Evolutionary conservation across 768 basidiomycete species (phyloP).

Genomic region (Termitomyces sp.): DNA sequence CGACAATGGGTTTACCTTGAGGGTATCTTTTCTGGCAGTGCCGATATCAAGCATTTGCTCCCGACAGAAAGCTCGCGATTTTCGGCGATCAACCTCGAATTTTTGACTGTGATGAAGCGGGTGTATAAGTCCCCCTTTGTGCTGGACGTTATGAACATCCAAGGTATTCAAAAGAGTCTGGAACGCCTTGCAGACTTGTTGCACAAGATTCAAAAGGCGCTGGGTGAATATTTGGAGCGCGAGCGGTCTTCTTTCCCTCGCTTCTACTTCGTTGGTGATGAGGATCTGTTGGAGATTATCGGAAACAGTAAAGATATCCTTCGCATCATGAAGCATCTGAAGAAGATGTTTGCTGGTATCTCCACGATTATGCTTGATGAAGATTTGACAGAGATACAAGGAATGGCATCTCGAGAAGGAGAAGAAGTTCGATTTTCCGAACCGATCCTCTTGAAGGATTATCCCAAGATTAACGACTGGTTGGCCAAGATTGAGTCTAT

Average conservation of each 20-base stretch:
- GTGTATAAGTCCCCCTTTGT: slow-evolving; percentile 99
- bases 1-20: slow-evolving; percentile 99
- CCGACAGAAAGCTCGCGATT: slow-evolving; percentile 98
- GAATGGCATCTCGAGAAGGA: slow-evolving; percentile 94
- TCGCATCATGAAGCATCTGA: slow-evolving; percentile 98
- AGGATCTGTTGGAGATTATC: slow-evolving; percentile 97
- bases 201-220: slow-evolving; percentile 98
- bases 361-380: slow-evolving; percentile 87
- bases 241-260: slow-evolving; percentile 98
- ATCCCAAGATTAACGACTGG: slow-evolving; percentile 99
- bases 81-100: slow-evolving; percentile 97
- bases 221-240: slow-evolving; percentile 97
- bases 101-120: slow-evolving; percentile 98
- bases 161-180: slow-evolving; percentile 93
- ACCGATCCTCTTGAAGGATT: slow-evolving; percentile 87
- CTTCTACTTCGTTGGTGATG: slow-evolving; percentile 99
- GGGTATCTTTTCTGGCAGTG: slow-evolving; percentile 99
- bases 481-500: slow-evolving; percentile 85
- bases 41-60: slow-evolving; percentile 98
- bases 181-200: slow-evolving; percentile 95
- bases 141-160: slow-evolving; percentile 94
- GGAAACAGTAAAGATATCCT: slow-evolving; percentile 99
- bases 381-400: slow-evolving; percentile 82
- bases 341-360: slow-evolving; percentile 99
- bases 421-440: slow-evolving; percentile 86